A percentile compares a stretch with the other conserved stretches of the same genome.
phyloP scores from a whole-genome alignment of 1,139 yeast genomes.

The Candida tetrigidarum region DNA sequence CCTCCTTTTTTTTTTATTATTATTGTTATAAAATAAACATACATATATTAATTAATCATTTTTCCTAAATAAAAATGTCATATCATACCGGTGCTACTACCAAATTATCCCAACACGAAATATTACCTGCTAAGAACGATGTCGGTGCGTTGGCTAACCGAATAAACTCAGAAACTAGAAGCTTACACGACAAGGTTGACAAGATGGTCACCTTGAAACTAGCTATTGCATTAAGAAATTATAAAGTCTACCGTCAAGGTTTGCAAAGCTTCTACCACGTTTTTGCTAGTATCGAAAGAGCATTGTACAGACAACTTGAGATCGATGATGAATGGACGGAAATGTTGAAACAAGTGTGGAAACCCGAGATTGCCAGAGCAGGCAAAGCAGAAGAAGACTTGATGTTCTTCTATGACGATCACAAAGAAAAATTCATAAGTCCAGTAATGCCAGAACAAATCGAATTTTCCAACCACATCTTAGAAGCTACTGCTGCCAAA shows the following conservation, averaged over 20 bases:
- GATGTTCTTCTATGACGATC: conserved; percentile 64
- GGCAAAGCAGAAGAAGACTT: conserved; percentile 64
- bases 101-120: conserved; percentile 57
- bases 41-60: too few relatives aligned
- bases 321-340: conserved; percentile 46
- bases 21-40: neutral
- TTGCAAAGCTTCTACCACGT: conserved; percentile 78
- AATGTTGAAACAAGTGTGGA: conserved; percentile 60
- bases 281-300: conserved; percentile 67
- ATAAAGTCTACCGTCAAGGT: conserved; percentile 80
- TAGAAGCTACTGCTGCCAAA: conserved; percentile 54
- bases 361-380: conserved; percentile 71
- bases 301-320: conserved; percentile 52
- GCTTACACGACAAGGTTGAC: conserved; percentile 69
- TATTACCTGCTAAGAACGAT: conserved; percentile 73
- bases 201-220: conserved; percentile 70
- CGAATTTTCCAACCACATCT: conserved; percentile 64
- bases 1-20: neutral
- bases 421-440: conserved; percentile 53
- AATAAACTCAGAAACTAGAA: conserved; percentile 69
- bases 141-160: conserved; percentile 83
- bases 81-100: conserved; percentile 33
- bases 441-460: conserved; percentile 68
- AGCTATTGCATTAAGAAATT: conserved; percentile 76
- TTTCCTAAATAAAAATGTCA: conserved; percentile 16